Conservation (phyloP, 495 filamentous ascomycete genomes). For the Aspergillus nanangensis region DNA sequence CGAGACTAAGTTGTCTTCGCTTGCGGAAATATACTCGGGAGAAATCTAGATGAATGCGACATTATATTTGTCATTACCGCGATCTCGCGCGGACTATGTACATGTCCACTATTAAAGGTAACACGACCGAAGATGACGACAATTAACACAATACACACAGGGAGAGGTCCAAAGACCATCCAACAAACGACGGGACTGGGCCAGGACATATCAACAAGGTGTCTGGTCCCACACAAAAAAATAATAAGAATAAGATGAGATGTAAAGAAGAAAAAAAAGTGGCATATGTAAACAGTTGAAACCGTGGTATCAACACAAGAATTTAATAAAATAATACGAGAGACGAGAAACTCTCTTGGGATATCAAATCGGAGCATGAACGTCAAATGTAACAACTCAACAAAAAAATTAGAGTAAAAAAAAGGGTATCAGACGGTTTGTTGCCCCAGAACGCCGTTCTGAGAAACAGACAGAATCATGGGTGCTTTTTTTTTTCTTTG, state of each 20-base stretch:
- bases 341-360: slow-evolving; percentile 2
- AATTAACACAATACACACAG: slow-evolving; percentile 6
- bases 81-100: slow-evolving; percentile 29
- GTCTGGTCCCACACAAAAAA: neutral
- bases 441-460: slow-evolving; percentile 32
- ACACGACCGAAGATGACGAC: slow-evolving; percentile 5
- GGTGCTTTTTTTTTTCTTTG: slow-evolving; percentile 3
- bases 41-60: neutral
- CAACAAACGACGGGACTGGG: slow-evolving; percentile 6
- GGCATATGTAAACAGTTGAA: no score
- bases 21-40: neutral
- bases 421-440: slow-evolving; percentile 27
- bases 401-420: slow-evolving; percentile 3
- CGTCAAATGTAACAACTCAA: slow-evolving; percentile 1
- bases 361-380: slow-evolving; percentile 7
- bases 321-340: neutral
- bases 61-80: slow-evolving; percentile 25
- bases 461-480: slow-evolving; percentile 16
- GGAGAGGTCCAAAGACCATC: slow-evolving; percentile 20
- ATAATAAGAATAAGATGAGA: neutral
- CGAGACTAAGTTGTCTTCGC: no score
- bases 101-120: slow-evolving; percentile 19
- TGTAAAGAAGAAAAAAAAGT: neutral
- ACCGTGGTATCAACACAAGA: no score
- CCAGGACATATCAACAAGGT: slow-evolving; percentile 3